phyloP scores from a whole-genome alignment of 345 rosid species.

The Melaleuca quinquenervia region DNA sequence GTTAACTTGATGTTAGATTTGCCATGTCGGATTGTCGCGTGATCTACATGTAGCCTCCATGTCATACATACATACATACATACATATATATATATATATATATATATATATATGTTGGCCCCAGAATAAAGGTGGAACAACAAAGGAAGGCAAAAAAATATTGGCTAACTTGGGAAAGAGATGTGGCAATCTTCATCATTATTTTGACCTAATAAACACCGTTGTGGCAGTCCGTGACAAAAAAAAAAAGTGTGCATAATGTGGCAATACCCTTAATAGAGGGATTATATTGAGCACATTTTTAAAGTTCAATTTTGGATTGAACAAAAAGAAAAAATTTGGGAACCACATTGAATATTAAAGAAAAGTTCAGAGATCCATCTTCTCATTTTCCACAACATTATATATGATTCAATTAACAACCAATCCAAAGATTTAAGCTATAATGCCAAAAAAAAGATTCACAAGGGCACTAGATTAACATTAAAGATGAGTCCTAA shows the following conservation, averaged over 20 bases:
- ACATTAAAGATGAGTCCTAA: background rate
- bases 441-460: background rate
- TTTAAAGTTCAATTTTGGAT: background rate
- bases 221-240: background rate
- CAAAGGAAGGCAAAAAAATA: too few species aligned
- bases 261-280: background rate
- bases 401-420: background rate
- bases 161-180: background rate
- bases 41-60: background rate
- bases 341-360: background rate
- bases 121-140: background rate
- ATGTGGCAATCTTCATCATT: background rate
- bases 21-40: too few species aligned
- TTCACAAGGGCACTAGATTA: background rate
- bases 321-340: background rate
- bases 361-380: background rate
- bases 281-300: background rate
- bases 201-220: too few species aligned
- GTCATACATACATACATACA: too few species aligned
- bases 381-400: rapidly evolving
- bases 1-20: background rate
- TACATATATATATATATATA: too few species aligned
- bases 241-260: background rate
- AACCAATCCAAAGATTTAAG: background rate
- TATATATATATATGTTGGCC: background rate